phyloP scores from a whole-genome alignment of 805 yeast genomes.

The Pichia membranifaciens region DNA sequence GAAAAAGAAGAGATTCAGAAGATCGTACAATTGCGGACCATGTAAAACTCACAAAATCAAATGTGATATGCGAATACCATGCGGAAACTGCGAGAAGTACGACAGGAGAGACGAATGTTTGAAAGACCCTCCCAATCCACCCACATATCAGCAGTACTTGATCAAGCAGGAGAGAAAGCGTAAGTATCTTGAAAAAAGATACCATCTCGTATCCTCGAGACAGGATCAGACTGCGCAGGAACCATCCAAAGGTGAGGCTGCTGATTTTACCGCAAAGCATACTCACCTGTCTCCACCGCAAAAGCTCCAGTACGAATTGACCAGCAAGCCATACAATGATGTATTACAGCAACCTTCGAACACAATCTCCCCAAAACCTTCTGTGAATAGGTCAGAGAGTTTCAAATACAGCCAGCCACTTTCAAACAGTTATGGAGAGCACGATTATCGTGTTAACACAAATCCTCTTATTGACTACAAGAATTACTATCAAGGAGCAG shows the following conservation, averaged over 20 bases:
- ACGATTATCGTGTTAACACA: not conserved
- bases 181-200: constrained; percentile 13
- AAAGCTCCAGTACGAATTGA: not conserved
- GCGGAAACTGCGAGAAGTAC: constrained; percentile 36
- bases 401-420: not conserved
- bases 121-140: constrained; percentile 20
- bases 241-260: no score
- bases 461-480: not conserved
- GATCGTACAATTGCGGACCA: constrained; percentile 54
- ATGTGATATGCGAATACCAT: constrained; percentile 45
- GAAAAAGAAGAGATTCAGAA: constrained; percentile 34
- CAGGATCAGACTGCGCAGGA: no score
- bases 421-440: not conserved
- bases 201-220: not conserved
- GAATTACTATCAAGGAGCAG: no score
- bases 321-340: not conserved
- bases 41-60: constrained; percentile 49
- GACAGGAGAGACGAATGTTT: constrained; percentile 14
- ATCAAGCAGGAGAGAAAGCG: constrained; percentile 15
- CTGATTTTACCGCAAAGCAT: no score
- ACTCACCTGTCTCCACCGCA: no score
- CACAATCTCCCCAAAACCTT: not conserved
- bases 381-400: not conserved
- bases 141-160: constrained; percentile 18
- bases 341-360: not conserved